Evolutionary conservation across 306 rosid genomes (phyloP), one percentile per base, ranked within the genome.

Genomic region (Vigna hirtella): DNA sequence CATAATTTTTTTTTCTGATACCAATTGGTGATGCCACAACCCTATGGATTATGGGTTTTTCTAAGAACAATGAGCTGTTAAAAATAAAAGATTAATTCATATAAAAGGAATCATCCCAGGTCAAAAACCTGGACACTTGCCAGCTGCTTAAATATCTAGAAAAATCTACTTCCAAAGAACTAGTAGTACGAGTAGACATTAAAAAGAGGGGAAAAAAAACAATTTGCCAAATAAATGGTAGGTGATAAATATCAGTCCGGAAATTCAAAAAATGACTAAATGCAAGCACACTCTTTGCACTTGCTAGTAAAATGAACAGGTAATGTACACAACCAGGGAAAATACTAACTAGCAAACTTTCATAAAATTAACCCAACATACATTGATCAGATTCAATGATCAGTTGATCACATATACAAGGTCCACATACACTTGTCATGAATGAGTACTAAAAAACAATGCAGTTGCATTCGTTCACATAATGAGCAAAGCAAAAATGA

Each of bases 401-500:
- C 79, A 53, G 18, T 26, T 2, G 66, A 28, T 62, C 22, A 12
- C n/a, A 55, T 53, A 34, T 14, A 75, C 26, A 62, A 75, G 57
- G 30, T 74, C 30, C 32, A 38, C 13, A 22, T 68, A 43, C 76
- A 50, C 34, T 49, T 59, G 49, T 49, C 62, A 45, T 56, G 59
- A 66, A 80, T 72, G 56, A 53, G 57, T 47, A 76, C 8, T 64
- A 34, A 66, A 40, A 67, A 56, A 58, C 59, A 76, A 73, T 30
- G 59, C 59, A 36, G 48, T 59, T 13, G 43, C 70, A 66, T 59
- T 43, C 66, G 49, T 52, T 67, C 45, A 73, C 50, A 53, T 62
- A 24, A 69, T 36, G 43, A 45, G 40, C 30, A 83, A 72, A 40
- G 48, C 20, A 55, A 53, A 34, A 18, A 69, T 64, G 67, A 58